These are phyloP conservation scores for Gastrolobium bilobum DNA, from an alignment of 306 rosid genomes.

Conservation along the genomic window DNA sequence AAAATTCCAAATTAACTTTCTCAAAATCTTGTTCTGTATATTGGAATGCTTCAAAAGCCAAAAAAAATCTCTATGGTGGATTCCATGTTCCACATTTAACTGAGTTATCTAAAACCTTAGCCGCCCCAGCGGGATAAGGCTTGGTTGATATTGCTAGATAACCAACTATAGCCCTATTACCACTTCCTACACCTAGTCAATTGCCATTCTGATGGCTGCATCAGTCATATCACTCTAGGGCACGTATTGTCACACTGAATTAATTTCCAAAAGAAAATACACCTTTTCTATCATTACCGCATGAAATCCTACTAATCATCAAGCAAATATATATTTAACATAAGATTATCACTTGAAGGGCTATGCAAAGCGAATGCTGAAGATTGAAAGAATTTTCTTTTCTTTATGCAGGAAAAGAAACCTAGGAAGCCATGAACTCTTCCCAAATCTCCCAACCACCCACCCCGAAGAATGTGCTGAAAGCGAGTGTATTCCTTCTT, in stretches of 20 bases:
- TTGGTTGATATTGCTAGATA: background rate
- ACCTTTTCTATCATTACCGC: background rate
- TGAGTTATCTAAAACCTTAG: background rate
- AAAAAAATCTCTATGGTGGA: background rate
- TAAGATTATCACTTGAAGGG: background rate
- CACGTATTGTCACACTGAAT: background rate
- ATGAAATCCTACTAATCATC: background rate
- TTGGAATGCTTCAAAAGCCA: background rate
- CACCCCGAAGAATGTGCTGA: background rate
- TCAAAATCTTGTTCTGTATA: background rate
- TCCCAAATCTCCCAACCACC: background rate
- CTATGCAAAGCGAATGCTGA: background rate
- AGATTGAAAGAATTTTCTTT: background rate
- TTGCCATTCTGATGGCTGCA: background rate
- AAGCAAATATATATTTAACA: background rate
- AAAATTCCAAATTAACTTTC: background rate
- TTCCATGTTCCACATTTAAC: background rate
- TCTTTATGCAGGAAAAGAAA: background rate
- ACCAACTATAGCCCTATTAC: background rate
- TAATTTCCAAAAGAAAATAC: background rate
- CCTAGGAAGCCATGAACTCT: background rate
- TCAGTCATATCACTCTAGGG: background rate
- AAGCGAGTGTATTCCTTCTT: background rate
- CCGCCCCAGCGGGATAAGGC: background rate
- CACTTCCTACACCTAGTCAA: conserved; percentile 4